Conservation (phyloP, 2,329 filamentous ascomycete genomes). For the Aspergillus ibericus region DNA sequence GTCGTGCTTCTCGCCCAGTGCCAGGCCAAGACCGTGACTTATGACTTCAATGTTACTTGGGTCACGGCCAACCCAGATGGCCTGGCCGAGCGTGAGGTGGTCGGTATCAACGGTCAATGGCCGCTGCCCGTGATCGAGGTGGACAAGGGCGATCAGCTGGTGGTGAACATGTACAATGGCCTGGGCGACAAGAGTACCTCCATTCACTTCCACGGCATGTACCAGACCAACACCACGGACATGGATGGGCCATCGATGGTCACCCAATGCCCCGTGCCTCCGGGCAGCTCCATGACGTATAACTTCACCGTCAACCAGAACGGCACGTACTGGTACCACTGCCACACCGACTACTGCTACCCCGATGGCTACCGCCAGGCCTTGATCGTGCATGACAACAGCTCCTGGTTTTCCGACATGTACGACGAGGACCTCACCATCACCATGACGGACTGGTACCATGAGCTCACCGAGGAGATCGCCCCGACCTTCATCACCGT, state of each 20-base stretch:
- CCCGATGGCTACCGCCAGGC: slow-evolving; percentile 69
- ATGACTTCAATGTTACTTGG: slow-evolving; percentile 58
- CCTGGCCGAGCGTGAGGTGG: slow-evolving; percentile 52
- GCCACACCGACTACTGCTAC: slow-evolving; percentile 64
- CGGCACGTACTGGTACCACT: slow-evolving; percentile 67
- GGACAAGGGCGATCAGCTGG: slow-evolving; percentile 70
- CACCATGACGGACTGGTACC: slow-evolving; percentile 73
- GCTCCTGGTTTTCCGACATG: slow-evolving; percentile 49
- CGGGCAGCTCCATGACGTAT: slow-evolving; percentile 64
- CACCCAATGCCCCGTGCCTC: slow-evolving; percentile 66
- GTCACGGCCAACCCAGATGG: slow-evolving; percentile 57
- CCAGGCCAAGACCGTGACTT: slow-evolving; percentile 34
- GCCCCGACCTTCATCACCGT: slow-evolving; percentile 41
- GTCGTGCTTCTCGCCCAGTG: background rate
- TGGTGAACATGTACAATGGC: slow-evolving; percentile 68
- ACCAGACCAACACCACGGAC: slow-evolving; percentile 70
- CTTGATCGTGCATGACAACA: slow-evolving; percentile 63
- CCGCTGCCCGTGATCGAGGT: slow-evolving; percentile 71
- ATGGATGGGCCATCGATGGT: slow-evolving; percentile 73
- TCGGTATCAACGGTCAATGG: slow-evolving; percentile 73
- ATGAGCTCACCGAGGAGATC: slow-evolving; percentile 61
- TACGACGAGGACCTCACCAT: slow-evolving; percentile 63
- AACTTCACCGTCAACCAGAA: slow-evolving; percentile 62
- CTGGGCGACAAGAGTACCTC: slow-evolving; percentile 64
- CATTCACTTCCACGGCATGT: slow-evolving; percentile 77